Percentiles rank a stretch among this genome's conserved stretches.
Conservation (phyloP, 345 rosid species). For the Salix udensis region DNA sequence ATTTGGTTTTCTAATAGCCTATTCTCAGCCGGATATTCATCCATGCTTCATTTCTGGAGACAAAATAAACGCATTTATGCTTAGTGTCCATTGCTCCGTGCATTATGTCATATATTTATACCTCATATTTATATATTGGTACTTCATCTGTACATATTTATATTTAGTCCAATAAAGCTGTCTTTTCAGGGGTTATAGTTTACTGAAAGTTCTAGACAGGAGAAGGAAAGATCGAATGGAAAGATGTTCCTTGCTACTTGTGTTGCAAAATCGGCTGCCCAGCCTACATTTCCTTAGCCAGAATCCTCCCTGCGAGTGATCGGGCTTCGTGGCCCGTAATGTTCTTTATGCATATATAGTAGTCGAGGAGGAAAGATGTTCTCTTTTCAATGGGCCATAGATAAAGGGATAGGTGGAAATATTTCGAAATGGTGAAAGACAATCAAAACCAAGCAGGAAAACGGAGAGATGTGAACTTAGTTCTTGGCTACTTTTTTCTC, state of each 20-base stretch:
- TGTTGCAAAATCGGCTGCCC: slow-evolving; percentile 42
- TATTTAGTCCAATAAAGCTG: neutral
- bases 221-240: slow-evolving; percentile 56
- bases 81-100: neutral
- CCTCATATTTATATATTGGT: neutral
- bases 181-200: slow-evolving; percentile 46
- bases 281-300: slow-evolving; percentile 56
- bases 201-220: slow-evolving; percentile 64
- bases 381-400: neutral
- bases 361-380: neutral
- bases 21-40: slow-evolving; percentile 40
- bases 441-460: no score
- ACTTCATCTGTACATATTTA: neutral
- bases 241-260: slow-evolving; percentile 44
- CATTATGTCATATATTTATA: neutral
- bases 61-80: neutral
- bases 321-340: neutral
- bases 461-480: no score
- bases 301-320: slow-evolving; percentile 54
- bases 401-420: neutral
- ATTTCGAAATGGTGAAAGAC: no score
- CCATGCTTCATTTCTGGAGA: slow-evolving; percentile 59
- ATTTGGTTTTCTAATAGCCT: slow-evolving; percentile 1
- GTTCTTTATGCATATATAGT: neutral
- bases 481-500: no score